Evolutionary conservation across 305 asterid species (phyloP).

Genomic region (Fraxinus platypoda): DNA sequence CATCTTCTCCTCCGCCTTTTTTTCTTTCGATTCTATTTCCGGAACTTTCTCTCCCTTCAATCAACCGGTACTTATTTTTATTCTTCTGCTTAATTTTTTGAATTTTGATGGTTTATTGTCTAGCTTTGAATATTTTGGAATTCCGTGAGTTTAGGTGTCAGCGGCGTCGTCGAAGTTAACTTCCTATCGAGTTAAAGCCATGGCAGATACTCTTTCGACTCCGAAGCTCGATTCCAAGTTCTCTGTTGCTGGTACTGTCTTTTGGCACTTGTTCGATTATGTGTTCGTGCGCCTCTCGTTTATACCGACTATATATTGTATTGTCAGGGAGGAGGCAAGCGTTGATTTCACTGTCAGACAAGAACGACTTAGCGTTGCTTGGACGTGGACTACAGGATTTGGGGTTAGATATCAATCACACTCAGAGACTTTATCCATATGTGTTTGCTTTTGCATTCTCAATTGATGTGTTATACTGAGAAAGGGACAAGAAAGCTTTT

Average conservation of each 20-base stretch:
- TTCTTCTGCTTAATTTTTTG: background rate
- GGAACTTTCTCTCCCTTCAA: conserved; percentile 20
- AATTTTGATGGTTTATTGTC: background rate
- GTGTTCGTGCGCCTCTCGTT: background rate
- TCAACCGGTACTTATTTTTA: conserved; percentile 32
- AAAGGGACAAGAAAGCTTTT: background rate
- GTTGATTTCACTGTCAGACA: conserved; percentile 84
- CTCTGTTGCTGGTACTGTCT: conserved; percentile 40
- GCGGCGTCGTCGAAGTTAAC: conserved; percentile 28
- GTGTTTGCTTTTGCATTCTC: background rate
- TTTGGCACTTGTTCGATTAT: background rate
- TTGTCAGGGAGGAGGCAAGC: conserved; percentile 68
- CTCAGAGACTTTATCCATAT: background rate
- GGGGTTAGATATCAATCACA: conserved; percentile 47
- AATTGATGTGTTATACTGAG: background rate
- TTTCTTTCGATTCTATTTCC: conserved; percentile 18
- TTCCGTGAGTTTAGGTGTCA: conserved; percentile 27
- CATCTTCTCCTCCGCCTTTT: conserved; percentile 21
- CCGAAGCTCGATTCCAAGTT: conserved; percentile 37
- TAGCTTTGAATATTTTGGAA: background rate
- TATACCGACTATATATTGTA: background rate
- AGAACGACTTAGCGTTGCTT: conserved; percentile 70
- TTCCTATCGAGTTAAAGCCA: conserved; percentile 53
- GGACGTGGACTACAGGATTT: conserved; percentile 78
- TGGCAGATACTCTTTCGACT: conserved; percentile 61